Evolutionary conservation across 768 basidiomycete genomes (phyloP).

Genomic region (Antrodiella citrinella): DNA sequence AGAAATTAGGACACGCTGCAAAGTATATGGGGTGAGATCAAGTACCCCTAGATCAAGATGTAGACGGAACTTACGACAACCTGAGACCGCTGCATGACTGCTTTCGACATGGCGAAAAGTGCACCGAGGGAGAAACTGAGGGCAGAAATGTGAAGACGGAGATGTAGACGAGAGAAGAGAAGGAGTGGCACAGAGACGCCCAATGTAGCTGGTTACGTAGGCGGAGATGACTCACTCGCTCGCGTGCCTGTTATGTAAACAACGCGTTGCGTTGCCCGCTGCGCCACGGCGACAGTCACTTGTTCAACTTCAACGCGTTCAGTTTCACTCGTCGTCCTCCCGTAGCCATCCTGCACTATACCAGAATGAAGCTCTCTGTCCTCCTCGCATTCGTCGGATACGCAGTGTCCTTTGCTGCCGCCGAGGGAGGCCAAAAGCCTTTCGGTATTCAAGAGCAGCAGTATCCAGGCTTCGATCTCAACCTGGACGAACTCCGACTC

Average conservation of each 20-base stretch:
- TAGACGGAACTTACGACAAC: conserved; percentile 52
- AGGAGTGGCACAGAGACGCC: background rate
- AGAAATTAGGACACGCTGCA: conserved; percentile 74
- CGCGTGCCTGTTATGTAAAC: conserved; percentile 3
- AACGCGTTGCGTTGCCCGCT: background rate
- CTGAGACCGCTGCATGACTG: conserved; percentile 56
- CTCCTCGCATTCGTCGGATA: conserved; percentile 39
- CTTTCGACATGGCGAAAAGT: conserved; percentile 54
- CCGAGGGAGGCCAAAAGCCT: conserved; percentile 29
- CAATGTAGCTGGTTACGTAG: no score
- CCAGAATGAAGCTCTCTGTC: conserved; percentile 42
- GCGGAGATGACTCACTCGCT: no score
- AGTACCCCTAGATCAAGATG: background rate
- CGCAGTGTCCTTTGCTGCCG: conserved; percentile 27
- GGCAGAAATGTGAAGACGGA: background rate
- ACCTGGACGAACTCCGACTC: conserved; percentile 64
- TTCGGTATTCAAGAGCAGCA: conserved; percentile 22
- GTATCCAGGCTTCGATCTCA: conserved; percentile 59
- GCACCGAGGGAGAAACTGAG: no score
- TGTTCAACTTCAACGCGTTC: no score
- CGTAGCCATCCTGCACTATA: no score
- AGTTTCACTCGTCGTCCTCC: no score
- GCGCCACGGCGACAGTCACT: no score
- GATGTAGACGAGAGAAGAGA: background rate
- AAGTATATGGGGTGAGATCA: conserved; percentile 3